Base-by-base conservation (phyloP, 2,329 filamentous ascomycete genomes). In the Phyllosticta citriasiana region DNA sequence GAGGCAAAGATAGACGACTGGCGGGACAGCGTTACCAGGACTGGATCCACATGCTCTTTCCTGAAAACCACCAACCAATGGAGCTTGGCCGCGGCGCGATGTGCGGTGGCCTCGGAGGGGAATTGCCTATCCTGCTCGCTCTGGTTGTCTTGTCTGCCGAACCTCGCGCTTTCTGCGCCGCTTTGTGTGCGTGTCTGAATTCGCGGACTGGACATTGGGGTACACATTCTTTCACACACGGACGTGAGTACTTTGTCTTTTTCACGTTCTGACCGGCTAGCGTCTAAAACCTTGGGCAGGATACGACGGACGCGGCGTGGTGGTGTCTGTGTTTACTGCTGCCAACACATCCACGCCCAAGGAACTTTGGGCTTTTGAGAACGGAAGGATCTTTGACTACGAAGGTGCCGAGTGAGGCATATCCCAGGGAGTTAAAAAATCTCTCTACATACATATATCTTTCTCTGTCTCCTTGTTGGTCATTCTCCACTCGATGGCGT, bases 51-150 rank as follows among this genome's bases (percentile, higher is more conserved):
- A 30, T 56, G 27, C 55, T 61, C 6, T 54, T 61, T 24, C 55
- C 55, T 1, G 59, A 61, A 12, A 61, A 57, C 47, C 55, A 57
- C 25, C 59, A 57, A 6, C 55, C 55, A 2, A 4, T 22, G 9
- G 19, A 24, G 7, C 55, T n/a, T 6, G 33, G 40, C 2, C 6
- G 2, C 3, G 26, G 54, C 33, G 7, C 9, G 2, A 35, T 25
- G 8, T 66, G 65, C 24, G 70, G 70, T 8, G 70, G 66, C 0
- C 55, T 74, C 2, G 67, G 54, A 12, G 72, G 72, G 4, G 71
- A 74, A 2, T 57, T 74, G 1, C 64, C 70, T 0, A 69, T 74
- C 7, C 68, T 74, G 51, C 63, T 74, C 0, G 70, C 66, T 1
- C 61, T 74, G 1, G 51, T 71, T 1, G 70, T 70, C 0, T 65